Evolutionary conservation across 768 basidiomycete genomes (phyloP).

Genomic region (Cytidiella melzeri): DNA sequence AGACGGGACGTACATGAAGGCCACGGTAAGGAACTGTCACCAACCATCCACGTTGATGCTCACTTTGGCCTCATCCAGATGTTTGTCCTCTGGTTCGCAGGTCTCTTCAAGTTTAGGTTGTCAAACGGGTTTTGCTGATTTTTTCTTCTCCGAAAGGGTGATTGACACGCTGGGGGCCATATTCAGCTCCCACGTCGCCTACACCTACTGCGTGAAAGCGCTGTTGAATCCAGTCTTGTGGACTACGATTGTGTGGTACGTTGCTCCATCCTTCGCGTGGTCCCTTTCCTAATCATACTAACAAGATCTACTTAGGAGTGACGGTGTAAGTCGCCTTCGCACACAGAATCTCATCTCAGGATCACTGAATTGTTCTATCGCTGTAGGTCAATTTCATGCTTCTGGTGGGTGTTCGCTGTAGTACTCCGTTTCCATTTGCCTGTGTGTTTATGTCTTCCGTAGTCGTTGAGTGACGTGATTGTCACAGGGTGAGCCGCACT

Average conservation of each 20-base stretch:
- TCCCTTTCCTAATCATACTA: no score
- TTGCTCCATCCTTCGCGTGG: neutral
- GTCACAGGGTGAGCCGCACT: neutral
- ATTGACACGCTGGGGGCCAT: neutral
- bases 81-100: neutral
- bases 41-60: neutral
- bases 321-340: neutral
- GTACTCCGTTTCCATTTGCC: no score
- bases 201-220: neutral
- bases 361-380: no score
- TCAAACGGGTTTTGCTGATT: neutral
- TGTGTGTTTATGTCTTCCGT: neutral
- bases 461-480: neutral
- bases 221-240: neutral
- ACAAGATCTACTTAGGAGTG: no score
- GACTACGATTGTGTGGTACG: neutral
- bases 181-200: neutral
- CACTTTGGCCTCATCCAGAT: neutral
- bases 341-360: no score
- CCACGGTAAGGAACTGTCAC: neutral
- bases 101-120: neutral
- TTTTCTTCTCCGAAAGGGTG: neutral
- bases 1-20: neutral
- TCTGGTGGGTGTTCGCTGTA: no score
- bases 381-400: no score